Conservation (phyloP, 208 protist species). For the Leishmania lainsoni region DNA sequence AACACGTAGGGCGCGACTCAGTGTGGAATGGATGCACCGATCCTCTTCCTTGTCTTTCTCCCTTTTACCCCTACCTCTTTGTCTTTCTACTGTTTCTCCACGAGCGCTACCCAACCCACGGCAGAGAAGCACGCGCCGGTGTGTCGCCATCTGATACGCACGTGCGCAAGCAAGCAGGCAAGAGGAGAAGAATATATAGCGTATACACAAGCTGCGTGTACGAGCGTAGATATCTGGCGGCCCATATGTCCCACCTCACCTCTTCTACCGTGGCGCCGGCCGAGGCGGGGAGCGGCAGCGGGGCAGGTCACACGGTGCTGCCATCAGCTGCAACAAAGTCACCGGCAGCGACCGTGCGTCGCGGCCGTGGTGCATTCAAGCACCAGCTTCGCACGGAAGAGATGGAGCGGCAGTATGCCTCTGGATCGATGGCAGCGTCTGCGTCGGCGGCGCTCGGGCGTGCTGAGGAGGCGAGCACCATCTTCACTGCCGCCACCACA, state of each 20-base stretch:
- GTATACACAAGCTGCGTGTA: background rate
- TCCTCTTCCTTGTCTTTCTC: background rate
- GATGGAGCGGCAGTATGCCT: constrained; percentile 31
- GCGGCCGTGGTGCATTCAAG: constrained; percentile 72
- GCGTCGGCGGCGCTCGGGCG: constrained; percentile 12
- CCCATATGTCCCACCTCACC: background rate
- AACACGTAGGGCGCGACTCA: too few relatives aligned
- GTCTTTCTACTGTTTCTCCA: background rate
- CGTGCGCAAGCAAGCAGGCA: background rate
- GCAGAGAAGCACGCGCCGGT: background rate
- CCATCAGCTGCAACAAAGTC: constrained; percentile 12
- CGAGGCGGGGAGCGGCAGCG: background rate
- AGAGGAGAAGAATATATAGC: background rate
- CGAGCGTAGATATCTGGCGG: background rate
- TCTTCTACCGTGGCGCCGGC: background rate
- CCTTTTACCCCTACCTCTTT: background rate
- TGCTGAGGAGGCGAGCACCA: constrained; percentile 46
- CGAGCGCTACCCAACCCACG: background rate
- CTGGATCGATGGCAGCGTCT: constrained; percentile 4
- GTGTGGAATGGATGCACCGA: background rate
- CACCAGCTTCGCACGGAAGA: constrained; percentile 74
- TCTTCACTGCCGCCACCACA: constrained; percentile 51
- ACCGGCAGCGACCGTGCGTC: constrained; percentile 45
- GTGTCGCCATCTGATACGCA: background rate
- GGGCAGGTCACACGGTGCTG: background rate